Conservation (phyloP, 345 rosid genomes). For the Noccaea caerulescens region DNA sequence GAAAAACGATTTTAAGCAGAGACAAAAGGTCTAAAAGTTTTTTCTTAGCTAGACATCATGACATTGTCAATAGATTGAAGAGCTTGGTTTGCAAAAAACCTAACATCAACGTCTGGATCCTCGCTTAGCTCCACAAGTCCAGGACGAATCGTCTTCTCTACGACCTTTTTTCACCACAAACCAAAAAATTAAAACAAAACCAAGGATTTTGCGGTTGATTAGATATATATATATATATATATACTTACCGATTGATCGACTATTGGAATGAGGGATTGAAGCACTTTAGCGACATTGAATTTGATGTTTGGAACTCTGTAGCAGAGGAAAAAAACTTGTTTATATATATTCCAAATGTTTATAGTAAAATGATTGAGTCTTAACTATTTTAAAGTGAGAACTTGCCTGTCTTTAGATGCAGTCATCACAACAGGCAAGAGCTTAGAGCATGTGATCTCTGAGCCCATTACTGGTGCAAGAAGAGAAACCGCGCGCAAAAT, state of each 20-base stretch:
- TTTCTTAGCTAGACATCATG: constrained; percentile 71
- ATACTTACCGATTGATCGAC: constrained; percentile 80
- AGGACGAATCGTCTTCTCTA: constrained; percentile 82
- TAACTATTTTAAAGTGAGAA: neutral
- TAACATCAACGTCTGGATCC: constrained; percentile 95
- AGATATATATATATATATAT: neutral
- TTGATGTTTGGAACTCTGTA: constrained; percentile 95
- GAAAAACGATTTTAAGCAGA: constrained; percentile 9
- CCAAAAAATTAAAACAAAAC: neutral
- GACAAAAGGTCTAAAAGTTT: constrained; percentile 3
- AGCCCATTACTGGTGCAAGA: constrained; percentile 87
- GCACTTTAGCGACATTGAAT: constrained; percentile 93
- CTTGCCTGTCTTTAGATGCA: constrained; percentile 89
- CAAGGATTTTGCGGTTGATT: neutral
- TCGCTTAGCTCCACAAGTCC: constrained; percentile 86
- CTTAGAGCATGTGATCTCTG: constrained; percentile 84
- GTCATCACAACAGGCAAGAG: constrained; percentile 72
- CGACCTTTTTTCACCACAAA: constrained; percentile 52
- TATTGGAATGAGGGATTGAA: constrained; percentile 85
- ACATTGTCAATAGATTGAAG: constrained; percentile 74
- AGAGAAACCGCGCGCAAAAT: constrained; percentile 74
- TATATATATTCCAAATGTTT: neutral
- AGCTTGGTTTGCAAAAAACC: constrained; percentile 89
- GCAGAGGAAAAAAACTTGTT: constrained; percentile 16
- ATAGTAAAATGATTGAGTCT: neutral